phyloP scores from a whole-genome alignment of 2,329 filamentous ascomycete species.

The Eutypella sp. region DNA sequence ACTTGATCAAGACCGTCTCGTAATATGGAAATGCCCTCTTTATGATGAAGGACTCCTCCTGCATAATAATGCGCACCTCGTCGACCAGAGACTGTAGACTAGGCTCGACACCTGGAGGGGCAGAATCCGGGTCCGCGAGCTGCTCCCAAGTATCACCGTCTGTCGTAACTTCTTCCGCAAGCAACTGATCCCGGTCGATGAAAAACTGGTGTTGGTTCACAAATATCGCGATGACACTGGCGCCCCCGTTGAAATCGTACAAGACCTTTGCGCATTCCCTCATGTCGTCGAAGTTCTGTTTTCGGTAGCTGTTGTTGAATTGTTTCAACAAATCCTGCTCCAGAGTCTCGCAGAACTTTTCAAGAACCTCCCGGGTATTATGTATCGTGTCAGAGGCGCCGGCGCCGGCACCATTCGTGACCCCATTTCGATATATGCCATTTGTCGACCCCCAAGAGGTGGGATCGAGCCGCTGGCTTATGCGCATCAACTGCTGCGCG shows the following conservation, averaged over 20 bases:
- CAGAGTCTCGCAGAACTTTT: conserved; percentile 92
- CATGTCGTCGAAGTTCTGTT: conserved; percentile 97
- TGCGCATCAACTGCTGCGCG: conserved; percentile 85
- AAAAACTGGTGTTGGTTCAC: conserved; percentile 99
- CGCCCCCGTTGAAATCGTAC: conserved; percentile 91
- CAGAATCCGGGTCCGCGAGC: conserved; percentile 88
- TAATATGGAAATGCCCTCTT: conserved; percentile 95
- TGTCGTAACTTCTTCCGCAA: conserved; percentile 75
- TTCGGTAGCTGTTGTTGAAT: conserved; percentile 94
- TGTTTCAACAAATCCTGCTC: conserved; percentile 94
- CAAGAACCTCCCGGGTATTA: conserved; percentile 82
- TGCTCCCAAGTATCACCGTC: conserved; percentile 82
- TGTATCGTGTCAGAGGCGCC: conserved; percentile 40
- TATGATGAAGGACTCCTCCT: conserved; percentile 96
- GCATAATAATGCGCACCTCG: conserved; percentile 91
- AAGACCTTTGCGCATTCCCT: conserved; percentile 91
- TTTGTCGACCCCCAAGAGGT: conserved; percentile 64
- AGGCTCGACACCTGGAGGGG: conserved; percentile 85
- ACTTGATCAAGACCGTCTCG: conserved; percentile 87
- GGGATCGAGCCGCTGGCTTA: conserved; percentile 85
- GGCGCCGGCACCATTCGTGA: conserved; percentile 43
- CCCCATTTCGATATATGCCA: conserved; percentile 44
- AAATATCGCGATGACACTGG: conserved; percentile 91
- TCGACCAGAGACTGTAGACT: conserved; percentile 89
- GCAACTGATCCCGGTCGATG: conserved; percentile 88